These are phyloP conservation scores for Plasmodium knowlesi DNA, from an alignment of 169 alveolate species.

Conservation along the genomic window DNA sequence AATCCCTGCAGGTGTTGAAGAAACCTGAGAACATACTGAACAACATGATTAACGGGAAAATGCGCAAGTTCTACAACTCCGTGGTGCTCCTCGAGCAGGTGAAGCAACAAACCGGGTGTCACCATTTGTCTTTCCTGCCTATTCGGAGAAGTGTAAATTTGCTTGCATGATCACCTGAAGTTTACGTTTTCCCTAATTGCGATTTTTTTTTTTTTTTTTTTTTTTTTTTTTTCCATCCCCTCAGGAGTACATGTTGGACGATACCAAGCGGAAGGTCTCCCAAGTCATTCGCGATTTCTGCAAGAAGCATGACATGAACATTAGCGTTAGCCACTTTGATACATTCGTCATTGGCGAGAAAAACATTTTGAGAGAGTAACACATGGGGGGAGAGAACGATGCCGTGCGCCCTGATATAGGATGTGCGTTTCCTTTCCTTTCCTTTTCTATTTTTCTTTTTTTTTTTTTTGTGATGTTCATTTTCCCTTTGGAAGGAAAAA, in stretches of 20 bases:
- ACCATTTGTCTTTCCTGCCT: background rate
- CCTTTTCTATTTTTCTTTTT: background rate
- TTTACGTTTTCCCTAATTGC: background rate
- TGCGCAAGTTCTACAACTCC: slow-evolving; percentile 36
- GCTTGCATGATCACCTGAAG: background rate
- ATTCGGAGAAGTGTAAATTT: background rate
- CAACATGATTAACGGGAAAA: slow-evolving; percentile 56
- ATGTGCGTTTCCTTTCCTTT: background rate
- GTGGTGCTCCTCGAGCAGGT: slow-evolving; percentile 67
- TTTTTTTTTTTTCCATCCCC: background rate
- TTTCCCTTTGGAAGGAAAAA: background rate
- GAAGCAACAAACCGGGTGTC: background rate
- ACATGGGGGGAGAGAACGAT: background rate
- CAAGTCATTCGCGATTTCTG: slow-evolving; percentile 49
- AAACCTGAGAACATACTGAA: slow-evolving; percentile 36
- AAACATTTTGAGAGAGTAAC: slow-evolving; percentile 23
- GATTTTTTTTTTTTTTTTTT: background rate
- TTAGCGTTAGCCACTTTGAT: slow-evolving; percentile 48
- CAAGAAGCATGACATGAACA: slow-evolving; percentile 19
- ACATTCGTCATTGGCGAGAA: slow-evolving; percentile 53
- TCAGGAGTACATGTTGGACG: slow-evolving; percentile 73
- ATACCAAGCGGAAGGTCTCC: slow-evolving; percentile 66
- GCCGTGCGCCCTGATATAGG: background rate
- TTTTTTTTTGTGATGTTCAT: background rate
- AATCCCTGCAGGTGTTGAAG: slow-evolving; percentile 14